phyloP scores from a whole-genome alignment of 306 rosid genomes.

The Fragaria vesca region DNA sequence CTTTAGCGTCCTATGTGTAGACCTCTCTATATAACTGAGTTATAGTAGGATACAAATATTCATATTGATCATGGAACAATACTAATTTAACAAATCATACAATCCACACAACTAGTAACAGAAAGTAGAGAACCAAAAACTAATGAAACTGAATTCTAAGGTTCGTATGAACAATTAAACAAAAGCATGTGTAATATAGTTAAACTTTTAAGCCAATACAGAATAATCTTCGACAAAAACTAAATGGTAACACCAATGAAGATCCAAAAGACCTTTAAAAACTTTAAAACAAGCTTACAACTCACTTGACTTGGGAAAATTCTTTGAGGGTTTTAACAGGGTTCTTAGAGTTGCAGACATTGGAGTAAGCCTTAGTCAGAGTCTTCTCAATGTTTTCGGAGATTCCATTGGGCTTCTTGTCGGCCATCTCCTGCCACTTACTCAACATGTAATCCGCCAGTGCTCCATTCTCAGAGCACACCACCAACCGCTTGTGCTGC shows the following conservation, averaged over 20 bases:
- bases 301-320: slow-evolving; percentile 73
- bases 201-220: background rate
- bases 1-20: background rate
- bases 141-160: background rate
- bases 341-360: slow-evolving; percentile 59
- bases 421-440: slow-evolving; percentile 73
- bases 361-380: slow-evolving; percentile 75
- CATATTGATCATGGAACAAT: background rate
- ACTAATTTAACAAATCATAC: background rate
- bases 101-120: background rate
- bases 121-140: background rate
- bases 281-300: background rate
- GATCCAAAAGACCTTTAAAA: background rate
- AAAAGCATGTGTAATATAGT: background rate
- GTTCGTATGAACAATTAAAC: background rate
- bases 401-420: slow-evolving; percentile 57
- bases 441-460: slow-evolving; percentile 53
- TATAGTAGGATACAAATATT: too few species aligned
- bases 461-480: slow-evolving; percentile 61
- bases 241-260: background rate
- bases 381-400: slow-evolving; percentile 64
- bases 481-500: slow-evolving; percentile 36
- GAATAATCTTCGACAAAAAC: background rate
- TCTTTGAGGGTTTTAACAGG: slow-evolving; percentile 68
- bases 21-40: background rate